Percentiles rank a stretch among this genome's conserved stretches.
Conservation (phyloP, 139 green algal species). For the Chlorella vulgaris region DNA sequence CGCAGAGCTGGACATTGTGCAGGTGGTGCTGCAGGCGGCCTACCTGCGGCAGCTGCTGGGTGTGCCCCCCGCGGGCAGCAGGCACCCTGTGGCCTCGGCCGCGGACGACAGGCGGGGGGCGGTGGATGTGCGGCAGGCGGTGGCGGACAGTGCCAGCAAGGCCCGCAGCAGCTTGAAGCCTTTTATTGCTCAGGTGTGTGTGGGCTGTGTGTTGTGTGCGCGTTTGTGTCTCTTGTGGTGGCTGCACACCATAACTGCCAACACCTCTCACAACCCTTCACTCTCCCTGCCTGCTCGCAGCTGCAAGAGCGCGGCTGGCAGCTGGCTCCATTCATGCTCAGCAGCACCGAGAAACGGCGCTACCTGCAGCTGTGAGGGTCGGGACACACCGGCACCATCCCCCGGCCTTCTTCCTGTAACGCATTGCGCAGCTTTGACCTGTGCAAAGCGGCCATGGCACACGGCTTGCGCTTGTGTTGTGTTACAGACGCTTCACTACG, state of each 20-base stretch:
- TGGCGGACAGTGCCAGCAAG: slow-evolving; percentile 1
- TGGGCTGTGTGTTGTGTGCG: not conserved
- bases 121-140: not conserved
- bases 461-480: no score
- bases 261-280: slow-evolving; percentile 8
- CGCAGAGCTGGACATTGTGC: slow-evolving; percentile 52
- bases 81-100: not conserved
- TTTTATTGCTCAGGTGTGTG: slow-evolving; percentile 25
- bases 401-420: no score
- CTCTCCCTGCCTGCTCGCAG: slow-evolving; percentile 12
- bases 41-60: slow-evolving; percentile 53
- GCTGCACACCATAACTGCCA: slow-evolving; percentile 12
- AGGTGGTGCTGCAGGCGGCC: slow-evolving; percentile 66
- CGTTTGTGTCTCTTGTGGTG: not conserved
- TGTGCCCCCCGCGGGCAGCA: not conserved
- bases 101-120: not conserved
- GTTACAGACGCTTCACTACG: no score
- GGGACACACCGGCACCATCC: no score
- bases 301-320: slow-evolving; percentile 54
- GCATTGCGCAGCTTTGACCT: no score
- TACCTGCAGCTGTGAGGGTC: slow-evolving; percentile 37
- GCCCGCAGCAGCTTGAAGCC: slow-evolving; percentile 6
- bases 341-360: slow-evolving; percentile 54
- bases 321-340: slow-evolving; percentile 65
- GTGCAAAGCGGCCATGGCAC: no score